Evolutionary conservation across 768 basidiomycete species (phyloP), one percentile per base, ranked within the genome.

Genomic region (Candolleomyces eurysporus): DNA sequence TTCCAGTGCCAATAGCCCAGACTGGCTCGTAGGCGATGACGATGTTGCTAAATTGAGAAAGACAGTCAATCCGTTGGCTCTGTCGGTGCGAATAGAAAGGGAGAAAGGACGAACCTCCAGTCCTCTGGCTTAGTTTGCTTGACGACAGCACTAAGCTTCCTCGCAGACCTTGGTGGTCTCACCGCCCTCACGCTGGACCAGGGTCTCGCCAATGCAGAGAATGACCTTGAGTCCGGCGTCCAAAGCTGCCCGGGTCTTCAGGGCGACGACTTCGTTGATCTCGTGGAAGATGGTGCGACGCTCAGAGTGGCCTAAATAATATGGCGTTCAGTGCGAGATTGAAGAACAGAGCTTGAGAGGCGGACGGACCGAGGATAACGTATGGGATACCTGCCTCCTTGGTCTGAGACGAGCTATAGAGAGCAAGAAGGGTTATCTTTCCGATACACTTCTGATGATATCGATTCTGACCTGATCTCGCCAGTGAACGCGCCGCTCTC

Each of bases 1-100:
- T 96, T 64, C 96, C 96, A 13, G 96, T 98, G 48, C 97, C 97
- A 73, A 98, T 98, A 39, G 97, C 96, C 96, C 97, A 98, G 17
- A 98, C 93, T 48, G 95, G 93, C 74, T 96, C 94, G 74, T 96
- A 99, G 19, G 97, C 97, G 68, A 99, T 83, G 61, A 99, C 96
- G 69, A 98, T 81, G 64, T 91, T 86, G 69, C 94, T 96, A 51
- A 36, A 31, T 32, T 48, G 30, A 53, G 14, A n/a, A 32, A 30
- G 19, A 4, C 26, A n/a, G 4, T 13, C 52, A 53, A 14, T 30
- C 5, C 36, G 39, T 48, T 21, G 42, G 32, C 30, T 59, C 26
- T 40, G 21, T 53, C 32, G 57, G 43, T 39, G 16, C 16, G 5
- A 4, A 46, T 11, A 52, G 43, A 57, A 32, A 21, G 16, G 13